Conservation (phyloP, 2,329 filamentous ascomycete species). For the Tolypocladium ophioglossoides region DNA sequence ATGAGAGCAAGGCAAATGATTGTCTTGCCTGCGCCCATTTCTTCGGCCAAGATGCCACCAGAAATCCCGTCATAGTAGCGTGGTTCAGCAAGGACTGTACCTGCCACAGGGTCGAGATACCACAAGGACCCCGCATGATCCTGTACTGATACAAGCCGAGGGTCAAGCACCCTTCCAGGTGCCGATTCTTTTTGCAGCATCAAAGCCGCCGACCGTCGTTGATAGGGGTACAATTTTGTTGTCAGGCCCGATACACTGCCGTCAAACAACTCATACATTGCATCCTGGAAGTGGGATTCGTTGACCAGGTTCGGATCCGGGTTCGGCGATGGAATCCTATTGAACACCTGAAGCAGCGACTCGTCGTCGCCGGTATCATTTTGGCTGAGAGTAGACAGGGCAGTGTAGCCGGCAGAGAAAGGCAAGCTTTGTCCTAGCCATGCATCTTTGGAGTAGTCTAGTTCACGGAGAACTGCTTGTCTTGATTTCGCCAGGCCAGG, state of each 20-base stretch:
- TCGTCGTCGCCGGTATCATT: constrained; percentile 24
- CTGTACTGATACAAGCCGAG: constrained; percentile 49
- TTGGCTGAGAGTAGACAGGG: constrained; percentile 9
- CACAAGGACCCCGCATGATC: constrained; percentile 54
- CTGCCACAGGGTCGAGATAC: constrained; percentile 60
- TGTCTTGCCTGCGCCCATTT: constrained; percentile 80
- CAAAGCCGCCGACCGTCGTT: constrained; percentile 64
- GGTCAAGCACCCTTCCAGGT: constrained; percentile 57
- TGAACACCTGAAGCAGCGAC: constrained; percentile 62
- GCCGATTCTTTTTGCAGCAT: constrained; percentile 77
- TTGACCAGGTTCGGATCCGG: constrained; percentile 40
- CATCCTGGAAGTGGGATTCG: constrained; percentile 39
- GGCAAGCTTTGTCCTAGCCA: constrained; percentile 40
- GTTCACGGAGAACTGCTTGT: constrained; percentile 32
- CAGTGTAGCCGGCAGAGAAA: background rate
- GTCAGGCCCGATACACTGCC: constrained; percentile 45
- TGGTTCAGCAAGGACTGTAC: constrained; percentile 52
- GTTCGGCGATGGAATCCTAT: constrained; percentile 57
- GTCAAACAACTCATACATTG: constrained; percentile 45
- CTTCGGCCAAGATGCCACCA: constrained; percentile 72
- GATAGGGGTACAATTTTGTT: constrained; percentile 65
- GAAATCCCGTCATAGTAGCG: constrained; percentile 61
- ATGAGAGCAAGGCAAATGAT: constrained; percentile 73
- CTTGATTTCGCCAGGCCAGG: constrained; percentile 33
- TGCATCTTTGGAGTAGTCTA: constrained; percentile 44